Evolutionary conservation across 306 rosid genomes (phyloP).

Genomic region (Trichosanthes truncata): DNA sequence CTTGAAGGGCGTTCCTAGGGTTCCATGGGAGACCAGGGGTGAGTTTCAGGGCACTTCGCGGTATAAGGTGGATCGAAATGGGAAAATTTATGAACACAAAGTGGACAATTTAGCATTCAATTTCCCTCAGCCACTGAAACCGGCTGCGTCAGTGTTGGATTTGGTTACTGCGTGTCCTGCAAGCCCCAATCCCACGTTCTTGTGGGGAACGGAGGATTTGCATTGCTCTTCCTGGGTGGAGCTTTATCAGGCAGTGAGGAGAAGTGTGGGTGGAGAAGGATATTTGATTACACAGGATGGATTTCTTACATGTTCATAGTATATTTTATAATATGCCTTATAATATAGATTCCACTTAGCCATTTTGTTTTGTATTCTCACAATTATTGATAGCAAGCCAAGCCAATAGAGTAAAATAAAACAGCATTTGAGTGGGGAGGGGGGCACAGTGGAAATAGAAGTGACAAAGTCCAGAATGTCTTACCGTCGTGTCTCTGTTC

Average conservation of each 20-base stretch:
- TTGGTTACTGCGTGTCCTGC: slow-evolving; percentile 78
- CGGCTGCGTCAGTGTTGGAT: slow-evolving; percentile 71
- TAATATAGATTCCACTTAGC: background rate
- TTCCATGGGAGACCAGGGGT: slow-evolving; percentile 91
- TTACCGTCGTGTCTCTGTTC: background rate
- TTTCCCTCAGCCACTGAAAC: slow-evolving; percentile 57
- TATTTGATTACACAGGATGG: slow-evolving; percentile 55
- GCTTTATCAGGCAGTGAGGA: slow-evolving; percentile 60
- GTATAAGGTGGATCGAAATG: slow-evolving; percentile 68
- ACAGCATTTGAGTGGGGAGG: background rate
- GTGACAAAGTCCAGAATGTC: background rate
- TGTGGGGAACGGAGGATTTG: slow-evolving; percentile 50
- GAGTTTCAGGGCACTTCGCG: slow-evolving; percentile 93
- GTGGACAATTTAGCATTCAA: slow-evolving; percentile 89
- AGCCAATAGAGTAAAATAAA: background rate
- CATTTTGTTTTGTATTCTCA: background rate
- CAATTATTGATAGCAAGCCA: slow-evolving; percentile 5
- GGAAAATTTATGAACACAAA: slow-evolving; percentile 84
- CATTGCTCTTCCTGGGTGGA: slow-evolving; percentile 72
- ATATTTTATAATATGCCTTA: background rate
- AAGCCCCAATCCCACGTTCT: slow-evolving; percentile 77
- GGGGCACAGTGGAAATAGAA: background rate
- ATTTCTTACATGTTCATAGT: slow-evolving; percentile 58
- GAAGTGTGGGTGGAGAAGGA: slow-evolving; percentile 46
- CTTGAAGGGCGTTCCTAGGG: slow-evolving; percentile 75